Evolutionary conservation across 768 basidiomycete species (phyloP).

Genomic region (Mycena chlorophos): DNA sequence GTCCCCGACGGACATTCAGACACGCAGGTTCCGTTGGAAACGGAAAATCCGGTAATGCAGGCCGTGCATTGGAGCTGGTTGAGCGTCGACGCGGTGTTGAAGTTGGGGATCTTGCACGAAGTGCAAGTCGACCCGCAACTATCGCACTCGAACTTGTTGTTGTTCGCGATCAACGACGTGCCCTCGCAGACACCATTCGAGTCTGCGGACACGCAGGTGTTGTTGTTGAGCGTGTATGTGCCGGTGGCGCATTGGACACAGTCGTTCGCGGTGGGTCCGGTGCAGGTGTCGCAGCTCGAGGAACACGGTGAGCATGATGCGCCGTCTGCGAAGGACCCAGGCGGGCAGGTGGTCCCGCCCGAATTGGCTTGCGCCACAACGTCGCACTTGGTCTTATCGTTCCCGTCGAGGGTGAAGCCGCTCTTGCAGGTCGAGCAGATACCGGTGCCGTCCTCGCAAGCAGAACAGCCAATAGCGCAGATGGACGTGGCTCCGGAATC

Average conservation of each 20-base stretch:
- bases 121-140: constrained; percentile 80
- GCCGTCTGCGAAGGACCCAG: constrained; percentile 59
- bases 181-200: constrained; percentile 70
- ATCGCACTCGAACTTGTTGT: constrained; percentile 76
- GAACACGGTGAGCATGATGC: constrained; percentile 59
- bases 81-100: constrained; percentile 63
- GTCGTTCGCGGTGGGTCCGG: constrained; percentile 58
- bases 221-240: constrained; percentile 63
- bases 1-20: constrained; percentile 70
- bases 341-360: constrained; percentile 58
- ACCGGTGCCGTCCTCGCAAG: constrained; percentile 65
- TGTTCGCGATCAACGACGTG: constrained; percentile 69
- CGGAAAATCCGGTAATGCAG: constrained; percentile 76
- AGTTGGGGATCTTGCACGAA: constrained; percentile 69
- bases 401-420: constrained; percentile 64
- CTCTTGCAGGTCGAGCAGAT: constrained; percentile 68
- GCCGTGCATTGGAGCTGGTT: constrained; percentile 70
- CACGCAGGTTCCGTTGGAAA: constrained; percentile 71
- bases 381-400: constrained; percentile 65
- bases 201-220: constrained; percentile 65
- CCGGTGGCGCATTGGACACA: constrained; percentile 70
- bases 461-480: constrained; percentile 63
- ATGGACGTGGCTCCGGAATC: constrained; percentile 60
- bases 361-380: constrained; percentile 52
- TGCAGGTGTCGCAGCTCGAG: constrained; percentile 67